phyloP scores from a whole-genome alignment of 176 grass and related monocot species.

The Guadua angustifolia region DNA sequence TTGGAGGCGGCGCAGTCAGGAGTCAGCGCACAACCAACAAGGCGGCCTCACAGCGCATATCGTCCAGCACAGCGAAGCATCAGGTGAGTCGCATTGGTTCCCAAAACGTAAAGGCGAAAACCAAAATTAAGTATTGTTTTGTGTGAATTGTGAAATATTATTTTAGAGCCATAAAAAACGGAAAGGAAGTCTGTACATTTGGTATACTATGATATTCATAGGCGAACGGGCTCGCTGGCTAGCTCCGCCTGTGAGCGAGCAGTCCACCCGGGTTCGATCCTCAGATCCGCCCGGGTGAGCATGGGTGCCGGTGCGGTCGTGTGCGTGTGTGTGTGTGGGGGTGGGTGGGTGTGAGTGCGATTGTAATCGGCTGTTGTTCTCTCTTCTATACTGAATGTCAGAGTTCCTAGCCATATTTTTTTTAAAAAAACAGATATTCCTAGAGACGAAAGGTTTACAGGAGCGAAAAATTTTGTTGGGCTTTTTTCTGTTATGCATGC shows the following conservation, averaged over 20 bases:
- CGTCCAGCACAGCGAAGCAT: not conserved
- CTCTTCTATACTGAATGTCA: too few species aligned
- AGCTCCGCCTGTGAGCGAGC: too few species aligned
- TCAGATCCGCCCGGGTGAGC: too few species aligned
- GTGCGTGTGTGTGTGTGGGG: too few species aligned
- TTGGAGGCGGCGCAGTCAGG: rapidly evolving
- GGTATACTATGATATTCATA: not conserved
- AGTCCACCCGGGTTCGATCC: too few species aligned
- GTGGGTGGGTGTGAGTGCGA: too few species aligned
- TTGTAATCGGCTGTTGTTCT: too few species aligned
- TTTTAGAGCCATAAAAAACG: not conserved
- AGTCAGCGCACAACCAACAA: not conserved
- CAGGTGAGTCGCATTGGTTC: not conserved
- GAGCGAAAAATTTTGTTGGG: not conserved
- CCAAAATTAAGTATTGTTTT: not conserved
- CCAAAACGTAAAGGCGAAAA: not conserved
- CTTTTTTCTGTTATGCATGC: not conserved
- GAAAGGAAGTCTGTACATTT: not conserved
- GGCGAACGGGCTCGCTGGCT: too few species aligned
- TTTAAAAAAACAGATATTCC: too few species aligned
- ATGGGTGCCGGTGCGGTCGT: too few species aligned
- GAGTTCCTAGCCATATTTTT: too few species aligned
- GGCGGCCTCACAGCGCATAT: not conserved
- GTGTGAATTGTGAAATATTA: not conserved
- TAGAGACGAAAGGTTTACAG: not conserved